Conservation (phyloP, 495 filamentous ascomycete species). For the Thermothielavioides terrestris region DNA sequence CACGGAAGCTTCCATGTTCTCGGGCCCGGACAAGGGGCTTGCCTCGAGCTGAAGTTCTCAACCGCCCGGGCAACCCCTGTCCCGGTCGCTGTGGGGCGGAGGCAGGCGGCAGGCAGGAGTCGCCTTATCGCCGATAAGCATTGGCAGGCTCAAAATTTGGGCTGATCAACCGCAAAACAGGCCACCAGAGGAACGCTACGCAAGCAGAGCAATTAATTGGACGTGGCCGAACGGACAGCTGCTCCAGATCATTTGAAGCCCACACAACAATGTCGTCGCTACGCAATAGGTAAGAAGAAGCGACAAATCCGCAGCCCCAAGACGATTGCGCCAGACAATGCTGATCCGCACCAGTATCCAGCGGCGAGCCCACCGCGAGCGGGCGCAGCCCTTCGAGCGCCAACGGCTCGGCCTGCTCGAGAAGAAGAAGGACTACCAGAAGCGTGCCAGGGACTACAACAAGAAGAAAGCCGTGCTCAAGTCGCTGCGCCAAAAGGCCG, state of each 20-base stretch:
- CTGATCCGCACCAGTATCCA: constrained; percentile 19
- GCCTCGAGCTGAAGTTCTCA: too few species aligned
- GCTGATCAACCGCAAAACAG: background rate
- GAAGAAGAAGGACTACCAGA: constrained; percentile 65
- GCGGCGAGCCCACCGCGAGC: constrained; percentile 59
- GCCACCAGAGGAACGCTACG: too few species aligned
- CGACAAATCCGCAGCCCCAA: background rate
- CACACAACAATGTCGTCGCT: constrained; percentile 24
- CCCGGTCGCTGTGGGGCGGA: background rate
- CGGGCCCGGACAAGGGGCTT: too few species aligned
- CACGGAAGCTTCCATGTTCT: too few species aligned
- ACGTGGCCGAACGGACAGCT: background rate
- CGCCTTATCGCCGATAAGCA: constrained; percentile 19
- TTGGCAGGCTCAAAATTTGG: constrained; percentile 11
- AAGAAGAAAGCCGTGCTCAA: constrained; percentile 73
- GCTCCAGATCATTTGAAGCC: background rate
- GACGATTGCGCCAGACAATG: background rate
- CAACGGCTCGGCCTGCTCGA: constrained; percentile 27
- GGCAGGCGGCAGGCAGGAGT: too few species aligned
- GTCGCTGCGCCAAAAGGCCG: constrained; percentile 68
- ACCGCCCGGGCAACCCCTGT: background rate
- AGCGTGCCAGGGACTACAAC: constrained; percentile 83
- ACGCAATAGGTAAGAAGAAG: constrained; percentile 21
- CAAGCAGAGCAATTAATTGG: too few species aligned
- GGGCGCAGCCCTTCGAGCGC: constrained; percentile 75